Evolutionary conservation across 768 basidiomycete genomes (phyloP).

Genomic region (Crepidotus variabilis): DNA sequence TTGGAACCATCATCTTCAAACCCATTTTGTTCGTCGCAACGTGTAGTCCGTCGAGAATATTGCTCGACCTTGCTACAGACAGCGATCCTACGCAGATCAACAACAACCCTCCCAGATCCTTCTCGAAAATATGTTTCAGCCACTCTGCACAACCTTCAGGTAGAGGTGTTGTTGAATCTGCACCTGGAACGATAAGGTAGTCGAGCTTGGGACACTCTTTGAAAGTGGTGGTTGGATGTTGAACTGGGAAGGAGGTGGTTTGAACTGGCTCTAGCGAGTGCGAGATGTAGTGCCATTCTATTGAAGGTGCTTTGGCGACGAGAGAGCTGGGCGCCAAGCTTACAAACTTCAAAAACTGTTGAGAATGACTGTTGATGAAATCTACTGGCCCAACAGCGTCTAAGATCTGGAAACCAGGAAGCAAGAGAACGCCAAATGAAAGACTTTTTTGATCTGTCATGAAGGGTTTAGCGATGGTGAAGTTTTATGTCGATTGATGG

Average conservation of each 20-base stretch:
- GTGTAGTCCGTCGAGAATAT: constrained; percentile 19
- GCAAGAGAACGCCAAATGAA: constrained; percentile 16
- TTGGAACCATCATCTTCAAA: constrained; percentile 6
- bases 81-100: constrained; percentile 20
- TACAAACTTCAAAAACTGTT: background rate
- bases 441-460: background rate
- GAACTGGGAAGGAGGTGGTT: constrained; percentile 15
- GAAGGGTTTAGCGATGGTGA: background rate
- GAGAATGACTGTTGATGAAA: constrained; percentile 19
- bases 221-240: constrained; percentile 17
- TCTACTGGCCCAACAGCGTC: constrained; percentile 20
- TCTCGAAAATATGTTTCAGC: constrained; percentile 12
- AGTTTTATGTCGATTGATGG: no score
- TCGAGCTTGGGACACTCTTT: constrained; percentile 18
- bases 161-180: constrained; percentile 8
- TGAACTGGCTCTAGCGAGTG: constrained; percentile 11
- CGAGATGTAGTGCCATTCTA: constrained; percentile 22
- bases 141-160: constrained; percentile 14
- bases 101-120: constrained; percentile 13
- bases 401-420: constrained; percentile 18
- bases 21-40: constrained; percentile 19
- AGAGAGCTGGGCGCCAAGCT: background rate
- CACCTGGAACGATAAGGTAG: constrained; percentile 23
- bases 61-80: constrained; percentile 14
- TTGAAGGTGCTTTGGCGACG: constrained; percentile 15